These are phyloP conservation scores for Agaricus subrufescens DNA, from an alignment of 768 basidiomycete genomes.

Conservation along the genomic window DNA sequence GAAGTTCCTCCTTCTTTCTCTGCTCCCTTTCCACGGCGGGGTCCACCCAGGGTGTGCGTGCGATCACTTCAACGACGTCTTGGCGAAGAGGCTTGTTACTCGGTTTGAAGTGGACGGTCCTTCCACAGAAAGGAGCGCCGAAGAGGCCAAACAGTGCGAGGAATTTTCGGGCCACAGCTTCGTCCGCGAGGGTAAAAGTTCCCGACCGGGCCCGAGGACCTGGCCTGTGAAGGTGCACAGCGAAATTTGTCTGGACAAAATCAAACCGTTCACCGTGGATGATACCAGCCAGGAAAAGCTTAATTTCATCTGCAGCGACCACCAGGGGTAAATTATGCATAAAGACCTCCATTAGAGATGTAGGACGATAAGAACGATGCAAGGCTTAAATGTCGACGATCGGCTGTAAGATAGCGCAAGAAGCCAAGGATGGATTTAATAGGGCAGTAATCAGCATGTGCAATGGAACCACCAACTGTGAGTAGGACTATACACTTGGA, in stretches of 20 bases:
- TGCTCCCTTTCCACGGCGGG: conserved; percentile 30
- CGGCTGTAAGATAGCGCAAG: background rate
- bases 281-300: conserved; percentile 31
- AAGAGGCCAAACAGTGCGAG: conserved; percentile 33
- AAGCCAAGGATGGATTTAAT: background rate
- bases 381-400: background rate
- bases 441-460: background rate
- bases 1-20: conserved; percentile 23
- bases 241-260: conserved; percentile 41
- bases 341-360: conserved; percentile 33
- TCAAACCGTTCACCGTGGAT: conserved; percentile 42
- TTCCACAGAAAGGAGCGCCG: conserved; percentile 24
- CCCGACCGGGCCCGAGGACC: conserved; percentile 31
- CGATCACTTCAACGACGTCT: conserved; percentile 35
- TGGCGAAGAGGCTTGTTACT: conserved; percentile 23
- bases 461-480: background rate
- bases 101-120: conserved; percentile 25
- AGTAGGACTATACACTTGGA: no score
- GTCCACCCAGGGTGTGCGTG: conserved; percentile 35
- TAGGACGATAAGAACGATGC: conserved; percentile 3
- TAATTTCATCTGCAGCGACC: conserved; percentile 25
- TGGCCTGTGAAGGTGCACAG: conserved; percentile 43
- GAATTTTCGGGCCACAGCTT: conserved; percentile 23
- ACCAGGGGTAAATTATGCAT: conserved; percentile 32
- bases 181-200: conserved; percentile 10